These are phyloP conservation scores for Neopestalotiopsis clavispora DNA, from an alignment of 2,329 filamentous ascomycete genomes.

Conservation along the genomic window DNA sequence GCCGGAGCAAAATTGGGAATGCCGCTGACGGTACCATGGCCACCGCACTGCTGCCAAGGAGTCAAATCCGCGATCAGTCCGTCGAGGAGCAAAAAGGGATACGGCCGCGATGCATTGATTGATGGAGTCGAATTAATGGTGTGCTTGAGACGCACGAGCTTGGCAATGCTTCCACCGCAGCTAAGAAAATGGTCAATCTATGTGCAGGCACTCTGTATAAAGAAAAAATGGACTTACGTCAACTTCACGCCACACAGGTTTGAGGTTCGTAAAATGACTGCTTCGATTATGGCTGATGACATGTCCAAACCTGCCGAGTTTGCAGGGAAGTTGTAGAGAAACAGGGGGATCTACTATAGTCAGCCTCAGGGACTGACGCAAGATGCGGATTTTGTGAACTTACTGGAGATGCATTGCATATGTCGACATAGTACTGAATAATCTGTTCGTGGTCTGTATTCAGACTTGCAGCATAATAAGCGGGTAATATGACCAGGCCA, in stretches of 20 bases:
- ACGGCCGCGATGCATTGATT: slow-evolving; percentile 22
- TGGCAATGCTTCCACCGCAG: slow-evolving; percentile 30
- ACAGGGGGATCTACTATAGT: slow-evolving; percentile 24
- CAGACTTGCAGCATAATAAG: slow-evolving; percentile 31
- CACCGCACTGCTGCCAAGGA: slow-evolving; percentile 30
- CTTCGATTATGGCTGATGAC: slow-evolving; percentile 27
- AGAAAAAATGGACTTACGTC: slow-evolving; percentile 22
- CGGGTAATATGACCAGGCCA: slow-evolving; percentile 30
- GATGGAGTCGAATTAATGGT: slow-evolving; percentile 20
- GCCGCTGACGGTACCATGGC: slow-evolving; percentile 28
- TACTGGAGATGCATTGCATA: slow-evolving; percentile 29
- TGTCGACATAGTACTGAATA: slow-evolving; percentile 30
- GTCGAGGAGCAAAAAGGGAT: slow-evolving; percentile 29
- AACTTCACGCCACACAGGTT: slow-evolving; percentile 30
- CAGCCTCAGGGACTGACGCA: neutral
- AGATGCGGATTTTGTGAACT: neutral
- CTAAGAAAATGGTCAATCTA: slow-evolving; percentile 12
- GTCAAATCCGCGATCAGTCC: slow-evolving; percentile 31
- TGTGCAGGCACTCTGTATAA: neutral
- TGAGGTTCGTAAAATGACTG: slow-evolving; percentile 23
- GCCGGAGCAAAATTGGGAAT: slow-evolving; percentile 30
- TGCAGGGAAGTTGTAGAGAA: slow-evolving; percentile 30
- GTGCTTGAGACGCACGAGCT: slow-evolving; percentile 26
- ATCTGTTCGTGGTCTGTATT: slow-evolving; percentile 27
- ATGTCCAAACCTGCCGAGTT: slow-evolving; percentile 31